Base-by-base conservation (phyloP, 148 eudicot species). In the Heliosperma pusillum region DNA sequence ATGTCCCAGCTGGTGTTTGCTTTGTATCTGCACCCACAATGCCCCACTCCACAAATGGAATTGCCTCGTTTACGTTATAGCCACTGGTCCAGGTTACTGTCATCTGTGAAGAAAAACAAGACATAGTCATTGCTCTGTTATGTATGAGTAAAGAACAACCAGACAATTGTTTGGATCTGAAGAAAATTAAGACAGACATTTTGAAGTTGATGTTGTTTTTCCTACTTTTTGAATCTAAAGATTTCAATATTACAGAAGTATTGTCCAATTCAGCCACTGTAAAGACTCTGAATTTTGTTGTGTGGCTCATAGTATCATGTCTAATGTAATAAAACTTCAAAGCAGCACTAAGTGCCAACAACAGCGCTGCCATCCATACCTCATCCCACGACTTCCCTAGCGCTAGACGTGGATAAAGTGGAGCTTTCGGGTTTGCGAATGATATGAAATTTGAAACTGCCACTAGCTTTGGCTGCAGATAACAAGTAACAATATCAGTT, bases 11-110 rank as follows among this genome's bases (percentile, higher is more conserved):
- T 21, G 97, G 90, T 47, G 96, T 74, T 45, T 76, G 81, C 44
- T 6, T 80, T 63, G 74, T 36, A 4, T 15, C 27, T 15, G 80
- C 61, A 26, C 86, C 89, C 65, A 25, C 72, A 36, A 63, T 57
- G 40, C 91, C 96, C 97, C 95, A 90, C 68, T 87, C 86, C 13
- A 93, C 90, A 74, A 93, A 84, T 72, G 97, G 89, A 74, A 80
- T 72, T 17, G 96, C 97, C 83, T 92, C 91, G 65, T 88, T 82
- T 9, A 93, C 86, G 82, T 83, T 82, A 64, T 93, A 93, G 55
- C 97, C 97, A 85, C 97, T 93, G 19, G 97, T 93, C 97, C 97
- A 93, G 0, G 96, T 90, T 67, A 93, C 88, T 44, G 97, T 90
- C 90, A 90, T 90, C 97, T 93, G 85, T 42, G 56, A 17, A 83